A percentile compares a stretch with the other conserved stretches of the same genome.
These are phyloP conservation scores for Jatropha podagrica DNA, from an alignment of 441 rosid species.

Conservation along the genomic window DNA sequence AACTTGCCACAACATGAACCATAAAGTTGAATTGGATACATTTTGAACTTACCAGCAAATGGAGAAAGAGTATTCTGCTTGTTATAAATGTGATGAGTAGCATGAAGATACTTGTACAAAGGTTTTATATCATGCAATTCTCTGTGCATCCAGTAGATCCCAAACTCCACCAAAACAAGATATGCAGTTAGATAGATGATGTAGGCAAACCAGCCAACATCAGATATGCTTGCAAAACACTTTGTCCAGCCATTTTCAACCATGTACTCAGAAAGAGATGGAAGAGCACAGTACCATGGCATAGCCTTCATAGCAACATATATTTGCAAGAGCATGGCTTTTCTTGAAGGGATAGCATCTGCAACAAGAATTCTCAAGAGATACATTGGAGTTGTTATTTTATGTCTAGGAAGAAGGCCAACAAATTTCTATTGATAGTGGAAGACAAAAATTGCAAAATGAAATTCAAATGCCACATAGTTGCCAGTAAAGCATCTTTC, in stretches of 20 bases:
- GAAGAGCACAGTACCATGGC: constrained; percentile 90
- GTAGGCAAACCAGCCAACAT: constrained; percentile 62
- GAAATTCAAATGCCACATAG: no score
- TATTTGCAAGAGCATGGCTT: constrained; percentile 82
- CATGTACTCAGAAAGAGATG: constrained; percentile 82
- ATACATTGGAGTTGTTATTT: constrained; percentile 11
- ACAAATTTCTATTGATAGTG: neutral
- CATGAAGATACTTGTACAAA: constrained; percentile 86
- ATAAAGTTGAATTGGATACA: neutral
- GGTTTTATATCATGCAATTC: constrained; percentile 96
- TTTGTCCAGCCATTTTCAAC: constrained; percentile 89
- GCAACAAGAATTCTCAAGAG: constrained; percentile 29
- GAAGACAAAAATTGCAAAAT: neutral
- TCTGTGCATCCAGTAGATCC: constrained; percentile 95
- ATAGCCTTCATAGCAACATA: constrained; percentile 94
- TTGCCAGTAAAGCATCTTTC: neutral
- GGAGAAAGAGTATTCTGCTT: constrained; percentile 97
- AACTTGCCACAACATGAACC: neutral
- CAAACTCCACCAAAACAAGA: constrained; percentile 76
- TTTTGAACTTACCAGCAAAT: constrained; percentile 70
- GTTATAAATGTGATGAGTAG: constrained; percentile 93
- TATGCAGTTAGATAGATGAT: constrained; percentile 44
- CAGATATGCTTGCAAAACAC: constrained; percentile 61
- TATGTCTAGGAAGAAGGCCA: neutral
- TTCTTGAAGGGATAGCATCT: constrained; percentile 85